phyloP scores from a whole-genome alignment of 768 basidiomycete species.

The Suillus placidus region DNA sequence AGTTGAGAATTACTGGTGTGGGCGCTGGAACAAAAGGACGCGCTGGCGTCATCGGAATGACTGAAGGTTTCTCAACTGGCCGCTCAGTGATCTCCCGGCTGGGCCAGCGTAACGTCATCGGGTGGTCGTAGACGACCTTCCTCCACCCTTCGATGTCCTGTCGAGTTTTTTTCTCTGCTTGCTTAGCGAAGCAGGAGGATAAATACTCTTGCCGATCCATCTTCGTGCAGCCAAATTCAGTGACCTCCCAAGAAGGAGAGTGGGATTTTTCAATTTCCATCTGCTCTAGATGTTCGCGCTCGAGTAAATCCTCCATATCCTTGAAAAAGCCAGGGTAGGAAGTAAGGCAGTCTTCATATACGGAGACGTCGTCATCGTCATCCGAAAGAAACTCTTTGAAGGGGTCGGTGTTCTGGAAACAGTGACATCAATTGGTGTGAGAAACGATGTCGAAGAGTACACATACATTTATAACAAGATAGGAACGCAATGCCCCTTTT shows the following conservation, averaged over 20 bases:
- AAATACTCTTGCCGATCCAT: conserved; percentile 32
- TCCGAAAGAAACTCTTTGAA: conserved; percentile 1
- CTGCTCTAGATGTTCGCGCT: conserved; percentile 15
- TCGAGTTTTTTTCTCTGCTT: conserved; percentile 30
- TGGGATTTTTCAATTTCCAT: conserved; percentile 13
- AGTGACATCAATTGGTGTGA: conserved; percentile 7
- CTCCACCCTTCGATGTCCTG: conserved; percentile 18
- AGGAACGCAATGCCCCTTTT: conserved; percentile 29
- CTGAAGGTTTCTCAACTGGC: neutral
- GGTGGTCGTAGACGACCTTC: conserved; percentile 27
- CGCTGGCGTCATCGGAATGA: neutral
- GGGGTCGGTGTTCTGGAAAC: conserved; percentile 18
- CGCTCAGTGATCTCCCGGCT: conserved; percentile 12
- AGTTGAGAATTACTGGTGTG: conserved; percentile 17
- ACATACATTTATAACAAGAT: conserved; percentile 31
- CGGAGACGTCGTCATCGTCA: conserved; percentile 22
- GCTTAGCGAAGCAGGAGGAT: conserved; percentile 27
- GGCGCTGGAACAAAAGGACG: conserved; percentile 6
- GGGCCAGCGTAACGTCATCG: conserved; percentile 21
- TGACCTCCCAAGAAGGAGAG: conserved; percentile 31
- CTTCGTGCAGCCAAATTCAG: conserved; percentile 28
- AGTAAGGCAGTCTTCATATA: conserved; percentile 34
- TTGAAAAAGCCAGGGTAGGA: conserved; percentile 20
- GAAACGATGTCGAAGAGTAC: neutral
- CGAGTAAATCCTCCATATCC: conserved; percentile 24